Base-by-base conservation (phyloP, 129 eudicot genomes). In the Silybum marianum region DNA sequence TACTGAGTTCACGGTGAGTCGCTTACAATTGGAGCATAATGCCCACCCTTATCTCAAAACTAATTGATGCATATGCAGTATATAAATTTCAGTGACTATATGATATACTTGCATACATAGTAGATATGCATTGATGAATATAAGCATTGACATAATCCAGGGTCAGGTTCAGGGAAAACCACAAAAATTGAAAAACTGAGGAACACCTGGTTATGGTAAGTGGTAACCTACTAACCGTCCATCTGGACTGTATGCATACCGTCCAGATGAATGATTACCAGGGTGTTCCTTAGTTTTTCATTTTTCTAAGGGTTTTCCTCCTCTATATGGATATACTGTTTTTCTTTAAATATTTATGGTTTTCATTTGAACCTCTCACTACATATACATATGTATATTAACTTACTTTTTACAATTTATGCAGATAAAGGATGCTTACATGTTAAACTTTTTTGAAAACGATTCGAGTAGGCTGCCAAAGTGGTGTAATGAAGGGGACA, bases 391-490 rank as follows among this genome's bases (percentile, higher is more conserved):
- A 12, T 42, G 30, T 16, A 36, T 71, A 62, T 68, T 9, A 9
- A 75, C 14, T 19, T 22, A 75, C 14, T 19, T 22, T 82, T 75
- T 86, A 18, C 74, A 40, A 74, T 16, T 74, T 69, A 26, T 83
- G 81, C 93, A 96, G 99, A 96, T 96, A 81, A 96, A 91, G 74
- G 99, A 96, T 82, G 98, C 99, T 6, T 96, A 96, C 89, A 80
- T 85, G 1, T 97, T 96, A 71, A 93, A 93, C 38, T 89, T 93
- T 48, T 96, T 91, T 30, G 99, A 96, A 78, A 86, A 78, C 86
- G 60, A 93, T 73, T 83, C 89, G 34, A 91, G 92, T 82, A 93
- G 93, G 28, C 86, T 96, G 85, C 99, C 99, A 44, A 90, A 85
- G 75, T 96, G 99, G 99, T 96, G 99, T 88, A 91, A 96, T 14